Percentiles rank a stretch among this genome's conserved stretches.
Conservation (phyloP, 139 green algal genomes). For the Auxenochlorella pyrenoidosa region DNA sequence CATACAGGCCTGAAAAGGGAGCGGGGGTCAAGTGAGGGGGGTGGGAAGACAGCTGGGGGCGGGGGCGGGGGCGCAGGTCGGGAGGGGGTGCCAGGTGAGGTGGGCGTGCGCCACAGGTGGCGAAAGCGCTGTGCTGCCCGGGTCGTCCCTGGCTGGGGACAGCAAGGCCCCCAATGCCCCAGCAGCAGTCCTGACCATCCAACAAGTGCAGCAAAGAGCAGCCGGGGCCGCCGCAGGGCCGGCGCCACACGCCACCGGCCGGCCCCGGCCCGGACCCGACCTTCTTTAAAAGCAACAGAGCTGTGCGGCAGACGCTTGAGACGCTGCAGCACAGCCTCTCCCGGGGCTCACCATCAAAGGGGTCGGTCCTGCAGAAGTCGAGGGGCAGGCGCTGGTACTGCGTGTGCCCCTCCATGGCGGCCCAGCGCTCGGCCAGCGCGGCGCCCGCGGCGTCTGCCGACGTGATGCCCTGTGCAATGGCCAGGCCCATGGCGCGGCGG, state of each 20-base stretch:
- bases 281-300: too few species aligned
- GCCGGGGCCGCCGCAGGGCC: too few species aligned
- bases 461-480: background rate
- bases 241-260: too few species aligned
- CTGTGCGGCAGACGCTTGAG: too few species aligned
- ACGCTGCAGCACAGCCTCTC: too few species aligned
- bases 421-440: background rate
- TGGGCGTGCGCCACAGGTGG: background rate
- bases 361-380: slow-evolving; percentile 5
- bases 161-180: too few species aligned
- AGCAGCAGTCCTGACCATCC: too few species aligned
- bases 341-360: background rate
- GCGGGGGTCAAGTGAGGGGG: background rate
- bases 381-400: slow-evolving; percentile 12
- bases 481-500: slow-evolving; percentile 10
- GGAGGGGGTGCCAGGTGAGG: background rate
- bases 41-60: background rate
- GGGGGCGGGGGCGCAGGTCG: too few species aligned
- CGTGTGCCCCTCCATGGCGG: slow-evolving; percentile 18
- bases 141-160: too few species aligned
- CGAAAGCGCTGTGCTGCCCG: too few species aligned
- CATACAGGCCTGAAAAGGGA: slow-evolving; percentile 68
- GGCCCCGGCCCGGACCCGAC: too few species aligned
- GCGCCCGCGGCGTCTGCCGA: background rate
- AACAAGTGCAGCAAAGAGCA: too few species aligned